phyloP scores from a whole-genome alignment of 768 basidiomycete species.

The Porphyrellus cyaneotinctus region DNA sequence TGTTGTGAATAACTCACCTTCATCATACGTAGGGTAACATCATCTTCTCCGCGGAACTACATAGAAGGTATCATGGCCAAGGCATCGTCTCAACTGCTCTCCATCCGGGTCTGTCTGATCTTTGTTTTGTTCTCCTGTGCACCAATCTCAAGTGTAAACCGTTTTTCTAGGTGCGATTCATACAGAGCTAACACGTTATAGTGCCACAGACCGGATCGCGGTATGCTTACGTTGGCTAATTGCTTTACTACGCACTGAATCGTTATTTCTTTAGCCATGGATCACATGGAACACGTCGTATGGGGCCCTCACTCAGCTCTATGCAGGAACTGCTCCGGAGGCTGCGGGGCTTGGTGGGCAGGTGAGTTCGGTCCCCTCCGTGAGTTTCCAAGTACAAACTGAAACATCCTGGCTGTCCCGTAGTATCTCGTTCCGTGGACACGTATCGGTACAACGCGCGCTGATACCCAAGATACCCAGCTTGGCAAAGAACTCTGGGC shows the following conservation, averaged over 20 bases:
- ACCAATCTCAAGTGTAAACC: background rate
- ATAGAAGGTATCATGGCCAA: slow-evolving; percentile 41
- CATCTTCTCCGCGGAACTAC: slow-evolving; percentile 42
- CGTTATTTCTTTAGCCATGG: background rate
- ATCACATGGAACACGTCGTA: background rate
- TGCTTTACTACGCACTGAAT: background rate
- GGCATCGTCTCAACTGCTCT: slow-evolving; percentile 43
- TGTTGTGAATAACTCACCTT: no score
- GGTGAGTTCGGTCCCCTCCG: background rate
- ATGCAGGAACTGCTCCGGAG: slow-evolving; percentile 6
- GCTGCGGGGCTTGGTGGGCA: slow-evolving; percentile 6
- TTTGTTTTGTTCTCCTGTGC: background rate
- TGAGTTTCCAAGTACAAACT: no score
- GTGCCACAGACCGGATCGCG: background rate
- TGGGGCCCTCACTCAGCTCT: slow-evolving; percentile 10
- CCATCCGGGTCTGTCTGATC: slow-evolving; percentile 36
- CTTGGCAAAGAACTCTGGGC: slow-evolving; percentile 11
- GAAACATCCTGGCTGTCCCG: background rate
- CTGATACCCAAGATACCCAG: slow-evolving; percentile 5
- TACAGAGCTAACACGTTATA: slow-evolving; percentile 5
- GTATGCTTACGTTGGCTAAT: slow-evolving; percentile 1
- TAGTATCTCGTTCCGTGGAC: slow-evolving; percentile 10
- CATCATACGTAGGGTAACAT: slow-evolving; percentile 38
- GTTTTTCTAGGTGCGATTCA: slow-evolving; percentile 1
- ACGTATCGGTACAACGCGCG: background rate